These are phyloP conservation scores for Phytophthora meadii DNA, from an alignment of 352 stramenopile species.

Conservation along the genomic window DNA sequence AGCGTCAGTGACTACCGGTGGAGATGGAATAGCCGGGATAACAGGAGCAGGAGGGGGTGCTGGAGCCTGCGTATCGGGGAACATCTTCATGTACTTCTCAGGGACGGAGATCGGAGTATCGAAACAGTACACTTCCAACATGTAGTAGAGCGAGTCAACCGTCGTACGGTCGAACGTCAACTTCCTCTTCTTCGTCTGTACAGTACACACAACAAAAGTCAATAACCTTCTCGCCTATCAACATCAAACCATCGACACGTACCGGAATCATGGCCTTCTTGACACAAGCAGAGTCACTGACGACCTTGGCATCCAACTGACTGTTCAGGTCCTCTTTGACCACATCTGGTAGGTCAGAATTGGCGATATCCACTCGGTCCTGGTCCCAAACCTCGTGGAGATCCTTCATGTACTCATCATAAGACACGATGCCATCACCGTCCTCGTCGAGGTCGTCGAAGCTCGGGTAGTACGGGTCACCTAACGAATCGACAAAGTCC, in stretches of 20 bases:
- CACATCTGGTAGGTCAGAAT: slow-evolving; percentile 35
- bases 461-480: slow-evolving; percentile 51
- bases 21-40: slow-evolving; percentile 1
- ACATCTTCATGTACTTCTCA: slow-evolving; percentile 41
- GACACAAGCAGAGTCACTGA: slow-evolving; percentile 42
- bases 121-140: slow-evolving; percentile 49
- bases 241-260: slow-evolving; percentile 5
- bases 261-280: slow-evolving; percentile 51
- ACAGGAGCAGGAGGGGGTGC: not conserved
- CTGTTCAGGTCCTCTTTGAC: slow-evolving; percentile 47
- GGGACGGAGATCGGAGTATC: slow-evolving; percentile 38
- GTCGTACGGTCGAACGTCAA: slow-evolving; percentile 35
- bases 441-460: slow-evolving; percentile 48
- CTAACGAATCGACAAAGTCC: slow-evolving; percentile 40
- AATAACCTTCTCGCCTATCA: not conserved
- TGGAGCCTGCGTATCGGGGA: slow-evolving; percentile 20
- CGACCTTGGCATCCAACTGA: slow-evolving; percentile 52
- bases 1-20: not conserved
- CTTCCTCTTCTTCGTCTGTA: slow-evolving; percentile 39
- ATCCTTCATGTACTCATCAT: slow-evolving; percentile 48
- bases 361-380: slow-evolving; percentile 36
- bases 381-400: slow-evolving; percentile 33
- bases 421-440: slow-evolving; percentile 37
- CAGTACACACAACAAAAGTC: slow-evolving; percentile 3
- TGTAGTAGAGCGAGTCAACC: slow-evolving; percentile 45